Evolutionary conservation across 129 eudicot species (phyloP).

Genomic region (Solidago caesia): DNA sequence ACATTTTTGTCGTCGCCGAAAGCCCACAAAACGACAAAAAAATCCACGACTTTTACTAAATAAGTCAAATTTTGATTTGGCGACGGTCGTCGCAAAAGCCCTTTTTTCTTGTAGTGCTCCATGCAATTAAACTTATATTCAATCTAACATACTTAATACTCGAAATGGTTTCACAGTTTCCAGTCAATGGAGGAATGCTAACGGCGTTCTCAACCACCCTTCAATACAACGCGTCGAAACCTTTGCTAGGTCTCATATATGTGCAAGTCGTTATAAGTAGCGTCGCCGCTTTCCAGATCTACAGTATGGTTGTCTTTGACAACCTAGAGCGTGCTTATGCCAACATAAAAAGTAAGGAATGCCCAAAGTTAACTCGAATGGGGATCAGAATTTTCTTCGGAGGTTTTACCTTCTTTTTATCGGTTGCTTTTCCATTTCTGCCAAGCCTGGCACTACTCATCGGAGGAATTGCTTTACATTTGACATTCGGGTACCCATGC

Average conservation of each 20-base stretch:
- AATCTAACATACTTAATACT: not conserved
- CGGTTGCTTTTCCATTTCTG: conserved; percentile 57
- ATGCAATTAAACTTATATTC: no score
- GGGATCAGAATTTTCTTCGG: conserved; percentile 50
- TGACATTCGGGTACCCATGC: conserved; percentile 70
- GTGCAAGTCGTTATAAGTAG: conserved; percentile 49
- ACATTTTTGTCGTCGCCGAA: no score
- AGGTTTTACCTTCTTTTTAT: conserved; percentile 47
- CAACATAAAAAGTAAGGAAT: conserved; percentile 36
- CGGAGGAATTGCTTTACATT: conserved; percentile 59
- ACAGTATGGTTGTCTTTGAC: conserved; percentile 64
- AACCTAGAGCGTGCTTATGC: conserved; percentile 55
- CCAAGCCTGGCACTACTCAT: conserved; percentile 51
- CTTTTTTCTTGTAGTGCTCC: no score
- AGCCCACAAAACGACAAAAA: no score
- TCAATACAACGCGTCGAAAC: conserved; percentile 39
- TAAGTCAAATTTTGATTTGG: no score
- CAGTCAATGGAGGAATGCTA: conserved; percentile 49
- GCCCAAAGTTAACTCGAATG: conserved; percentile 49
- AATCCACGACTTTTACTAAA: no score
- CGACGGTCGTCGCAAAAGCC: no score
- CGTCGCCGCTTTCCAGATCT: conserved; percentile 60
- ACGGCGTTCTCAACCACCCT: conserved; percentile 44
- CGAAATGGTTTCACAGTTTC: conserved; percentile 45
- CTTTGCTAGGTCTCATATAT: conserved; percentile 41